Evolutionary conservation across 2,329 filamentous ascomycete species (phyloP).

Genomic region (Fusarium abutilonis): DNA sequence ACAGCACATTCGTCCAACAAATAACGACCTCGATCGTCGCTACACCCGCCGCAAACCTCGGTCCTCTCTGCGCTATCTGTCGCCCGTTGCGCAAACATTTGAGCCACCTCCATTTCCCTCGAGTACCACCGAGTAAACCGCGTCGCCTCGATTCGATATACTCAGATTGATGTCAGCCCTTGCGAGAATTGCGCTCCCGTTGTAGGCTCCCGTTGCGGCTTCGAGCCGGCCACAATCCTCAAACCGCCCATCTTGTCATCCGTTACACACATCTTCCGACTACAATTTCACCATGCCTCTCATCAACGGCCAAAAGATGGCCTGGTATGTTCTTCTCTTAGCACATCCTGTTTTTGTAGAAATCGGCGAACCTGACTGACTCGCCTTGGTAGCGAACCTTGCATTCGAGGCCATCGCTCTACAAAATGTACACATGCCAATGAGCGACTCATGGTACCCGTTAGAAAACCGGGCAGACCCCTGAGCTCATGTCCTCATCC

Average conservation of each 20-base stretch:
- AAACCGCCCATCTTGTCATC: constrained; percentile 22
- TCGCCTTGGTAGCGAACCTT: constrained; percentile 67
- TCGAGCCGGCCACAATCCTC: constrained; percentile 24
- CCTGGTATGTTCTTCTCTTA: constrained; percentile 66
- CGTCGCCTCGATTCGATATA: constrained; percentile 11
- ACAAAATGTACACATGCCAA: constrained; percentile 76
- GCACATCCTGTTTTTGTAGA: background rate
- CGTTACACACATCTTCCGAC: constrained; percentile 28
- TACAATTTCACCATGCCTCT: constrained; percentile 65
- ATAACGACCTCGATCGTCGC: constrained; percentile 8
- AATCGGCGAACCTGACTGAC: constrained; percentile 23
- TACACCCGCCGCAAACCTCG: constrained; percentile 18
- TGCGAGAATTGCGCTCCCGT: constrained; percentile 7
- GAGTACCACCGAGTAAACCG: constrained; percentile 16
- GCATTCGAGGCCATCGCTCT: constrained; percentile 79
- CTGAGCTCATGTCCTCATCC: constrained; percentile 76
- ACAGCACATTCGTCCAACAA: background rate
- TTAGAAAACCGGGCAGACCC: constrained; percentile 76
- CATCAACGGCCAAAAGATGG: constrained; percentile 77
- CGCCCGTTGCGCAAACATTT: constrained; percentile 25
- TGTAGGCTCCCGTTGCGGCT: constrained; percentile 36
- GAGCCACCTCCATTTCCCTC: constrained; percentile 6
- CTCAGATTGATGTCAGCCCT: constrained; percentile 34
- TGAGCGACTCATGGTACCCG: constrained; percentile 74
- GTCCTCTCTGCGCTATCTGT: constrained; percentile 2